Evolutionary conservation across 1,139 yeast genomes (phyloP).

Genomic region (Candida glucosophila): DNA sequence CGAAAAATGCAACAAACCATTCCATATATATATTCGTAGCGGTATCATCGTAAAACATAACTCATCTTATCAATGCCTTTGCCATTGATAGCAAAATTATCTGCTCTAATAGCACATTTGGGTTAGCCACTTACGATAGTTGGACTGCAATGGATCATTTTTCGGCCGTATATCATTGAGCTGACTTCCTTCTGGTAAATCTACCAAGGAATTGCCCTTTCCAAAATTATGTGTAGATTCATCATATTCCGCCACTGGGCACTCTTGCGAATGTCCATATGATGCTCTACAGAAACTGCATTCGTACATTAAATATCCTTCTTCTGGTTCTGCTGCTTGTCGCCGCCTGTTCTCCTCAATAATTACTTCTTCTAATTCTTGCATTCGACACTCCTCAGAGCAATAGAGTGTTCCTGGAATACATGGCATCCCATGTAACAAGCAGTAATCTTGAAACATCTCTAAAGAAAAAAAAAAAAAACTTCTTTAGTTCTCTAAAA

Average conservation of each 20-base stretch:
- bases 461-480: too few relatives aligned
- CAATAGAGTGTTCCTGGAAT: slow-evolving; percentile 12
- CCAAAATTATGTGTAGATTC: too few relatives aligned
- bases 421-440: slow-evolving; percentile 11
- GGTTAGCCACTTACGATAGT: slow-evolving; percentile 23
- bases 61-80: too few relatives aligned
- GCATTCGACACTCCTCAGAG: slow-evolving; percentile 10
- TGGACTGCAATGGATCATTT: slow-evolving; percentile 14
- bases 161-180: too few relatives aligned
- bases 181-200: neutral
- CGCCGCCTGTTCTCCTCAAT: too few relatives aligned
- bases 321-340: neutral
- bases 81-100: too few relatives aligned
- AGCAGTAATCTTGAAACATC: slow-evolving; percentile 15
- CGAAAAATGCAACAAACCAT: too few relatives aligned
- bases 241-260: too few relatives aligned
- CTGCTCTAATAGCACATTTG: too few relatives aligned
- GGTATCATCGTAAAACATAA: too few relatives aligned
- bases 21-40: too few relatives aligned
- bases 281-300: slow-evolving; percentile 7
- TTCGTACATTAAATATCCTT: slow-evolving; percentile 6
- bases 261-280: slow-evolving; percentile 6
- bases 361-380: slow-evolving; percentile 9
- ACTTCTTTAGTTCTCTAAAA: too few relatives aligned
- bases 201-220: neutral